Base-by-base conservation (phyloP, 2,329 filamentous ascomycete genomes). In the Botrytis byssoidea region DNA sequence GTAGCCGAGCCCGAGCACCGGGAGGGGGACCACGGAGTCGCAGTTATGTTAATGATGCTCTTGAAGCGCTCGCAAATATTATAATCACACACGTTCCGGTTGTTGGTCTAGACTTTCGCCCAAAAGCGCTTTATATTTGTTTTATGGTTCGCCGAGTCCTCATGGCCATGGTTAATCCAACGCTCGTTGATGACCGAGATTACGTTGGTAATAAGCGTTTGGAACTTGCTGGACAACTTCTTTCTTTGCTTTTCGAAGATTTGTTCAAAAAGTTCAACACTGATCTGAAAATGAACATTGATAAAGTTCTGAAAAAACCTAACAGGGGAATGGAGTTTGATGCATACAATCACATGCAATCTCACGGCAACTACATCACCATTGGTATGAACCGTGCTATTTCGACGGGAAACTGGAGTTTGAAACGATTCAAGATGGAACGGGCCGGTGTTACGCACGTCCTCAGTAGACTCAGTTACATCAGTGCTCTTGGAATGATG, bases 361-460 rank as follows among this genome's bases (percentile, higher is more conserved):
- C 93, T 65, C 93, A 96, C 78, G 93, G 93, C 72, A 93, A 93
- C 77, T 91, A 92, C 79, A 98, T 99, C 78, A 97, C 95, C 0
- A 88, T 92, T 77, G 96, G 96, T 20, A 94, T 99, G 88, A 97
- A 97, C 82, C 90, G 97, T 75, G 95, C 96, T 12, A 98, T 99
- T 74, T 95, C 97, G 71, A 98, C 96, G 0, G 96, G 96, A 32
- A 99, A 99, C 81, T 99, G 96, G 96, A 98, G 89, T 76, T 88
- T 99, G 78, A 98, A 98, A 83, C 94, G 97, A 82, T 99, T 99
- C 85, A 94, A 95, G 83, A 99, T 99, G 96, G 97, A 98, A 81
- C 88, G 95, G 81, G 95, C 96, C 35, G 96, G 96, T 81, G 94
- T 99, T 35, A 98, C 97, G 0, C 96, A 99, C 83, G 94, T 99